phyloP scores from a whole-genome alignment of 148 eudicot species.

The Fallopia convolvulus region DNA sequence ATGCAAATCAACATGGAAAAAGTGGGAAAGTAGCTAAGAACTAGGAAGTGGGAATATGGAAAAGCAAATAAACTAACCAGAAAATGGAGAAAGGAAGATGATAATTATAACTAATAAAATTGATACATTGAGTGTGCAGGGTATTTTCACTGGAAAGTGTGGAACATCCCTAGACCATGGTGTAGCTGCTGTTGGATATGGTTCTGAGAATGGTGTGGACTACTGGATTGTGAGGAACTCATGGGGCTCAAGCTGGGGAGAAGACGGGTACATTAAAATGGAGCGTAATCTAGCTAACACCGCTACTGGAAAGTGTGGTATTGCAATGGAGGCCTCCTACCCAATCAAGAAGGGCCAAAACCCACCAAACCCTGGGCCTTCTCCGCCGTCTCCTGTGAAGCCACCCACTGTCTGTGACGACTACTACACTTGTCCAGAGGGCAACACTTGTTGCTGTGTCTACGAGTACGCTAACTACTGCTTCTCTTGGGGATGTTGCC shows the following conservation, averaged over 20 bases:
- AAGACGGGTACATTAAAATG: slow-evolving; percentile 26
- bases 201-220: slow-evolving; percentile 15
- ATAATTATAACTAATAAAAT: no score
- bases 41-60: no score
- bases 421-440: slow-evolving; percentile 14
- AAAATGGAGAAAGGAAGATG: no score
- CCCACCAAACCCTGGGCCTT: slow-evolving; percentile 24
- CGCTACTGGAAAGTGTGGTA: slow-evolving; percentile 26
- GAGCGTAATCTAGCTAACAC: slow-evolving; percentile 11
- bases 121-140: neutral
- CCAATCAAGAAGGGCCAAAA: slow-evolving; percentile 18
- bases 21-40: no score
- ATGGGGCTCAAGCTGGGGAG: slow-evolving; percentile 31
- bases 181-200: slow-evolving; percentile 27
- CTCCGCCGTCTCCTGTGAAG: slow-evolving; percentile 16
- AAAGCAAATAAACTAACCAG: no score
- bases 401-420: slow-evolving; percentile 17
- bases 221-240: slow-evolving; percentile 34
- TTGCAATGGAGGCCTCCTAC: slow-evolving; percentile 23
- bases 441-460: slow-evolving; percentile 26
- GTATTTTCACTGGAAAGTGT: slow-evolving; percentile 22
- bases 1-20: no score
- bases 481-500: slow-evolving; percentile 29
- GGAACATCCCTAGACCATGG: slow-evolving; percentile 23
- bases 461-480: slow-evolving; percentile 14